A percentile compares a stretch with the other conserved stretches of the same genome.
Conservation (phyloP, 2,329 filamentous ascomycete genomes). For the Penicillium freii region DNA sequence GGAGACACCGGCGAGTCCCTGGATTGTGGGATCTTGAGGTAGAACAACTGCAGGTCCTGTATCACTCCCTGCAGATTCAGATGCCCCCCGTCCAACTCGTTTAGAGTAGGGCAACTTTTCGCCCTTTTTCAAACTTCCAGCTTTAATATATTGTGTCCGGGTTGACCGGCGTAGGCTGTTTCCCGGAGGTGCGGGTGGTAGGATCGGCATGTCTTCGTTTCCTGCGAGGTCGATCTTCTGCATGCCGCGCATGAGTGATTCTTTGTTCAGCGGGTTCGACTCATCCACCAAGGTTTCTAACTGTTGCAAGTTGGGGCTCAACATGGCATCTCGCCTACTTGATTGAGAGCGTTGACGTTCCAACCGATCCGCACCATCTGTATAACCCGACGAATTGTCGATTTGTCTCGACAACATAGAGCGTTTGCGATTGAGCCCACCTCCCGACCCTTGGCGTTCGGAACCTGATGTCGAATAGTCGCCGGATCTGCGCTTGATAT, state of each 20-base stretch:
- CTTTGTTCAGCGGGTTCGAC: constrained; percentile 66
- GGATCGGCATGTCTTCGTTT: constrained; percentile 77
- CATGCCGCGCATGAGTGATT: constrained; percentile 49
- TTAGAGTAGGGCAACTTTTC: constrained; percentile 74
- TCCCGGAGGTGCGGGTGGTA: constrained; percentile 71
- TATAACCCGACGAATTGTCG: constrained; percentile 70
- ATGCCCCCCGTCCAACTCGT: constrained; percentile 59
- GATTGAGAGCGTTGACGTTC: constrained; percentile 68
- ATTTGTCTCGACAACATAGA: constrained; percentile 95
- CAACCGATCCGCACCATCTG: constrained; percentile 78
- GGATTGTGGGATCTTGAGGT: constrained; percentile 35
- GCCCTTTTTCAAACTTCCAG: constrained; percentile 75
- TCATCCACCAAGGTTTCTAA: constrained; percentile 82
- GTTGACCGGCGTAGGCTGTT: constrained; percentile 85
- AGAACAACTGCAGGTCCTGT: constrained; percentile 42
- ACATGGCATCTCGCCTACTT: constrained; percentile 46
- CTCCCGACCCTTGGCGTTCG: constrained; percentile 54
- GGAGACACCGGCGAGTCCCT: constrained; percentile 35
- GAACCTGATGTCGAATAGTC: constrained; percentile 59
- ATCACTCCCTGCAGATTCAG: constrained; percentile 56
- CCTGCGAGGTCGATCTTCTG: constrained; percentile 43
- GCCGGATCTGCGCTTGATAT: constrained; percentile 79
- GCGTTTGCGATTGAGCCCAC: constrained; percentile 77
- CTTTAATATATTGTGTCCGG: constrained; percentile 80
- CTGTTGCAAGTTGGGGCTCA: constrained; percentile 64